Evolutionary conservation across 1,139 yeast species (phyloP).

Genomic region (Candida gigantensis): DNA sequence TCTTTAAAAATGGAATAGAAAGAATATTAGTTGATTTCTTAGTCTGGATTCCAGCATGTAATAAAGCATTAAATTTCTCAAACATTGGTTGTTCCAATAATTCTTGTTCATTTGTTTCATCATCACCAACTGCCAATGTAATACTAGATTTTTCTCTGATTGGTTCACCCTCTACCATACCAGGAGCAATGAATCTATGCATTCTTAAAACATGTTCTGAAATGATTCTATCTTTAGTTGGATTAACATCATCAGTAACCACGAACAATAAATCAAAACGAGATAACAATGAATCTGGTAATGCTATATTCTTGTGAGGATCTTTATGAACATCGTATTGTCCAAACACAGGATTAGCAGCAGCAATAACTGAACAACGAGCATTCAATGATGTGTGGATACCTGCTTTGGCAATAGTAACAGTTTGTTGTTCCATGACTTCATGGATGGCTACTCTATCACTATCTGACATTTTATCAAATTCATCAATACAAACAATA

Average conservation of each 20-base stretch:
- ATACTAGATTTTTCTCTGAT: conserved; percentile 73
- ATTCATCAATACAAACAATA: conserved; percentile 96
- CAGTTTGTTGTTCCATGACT: conserved; percentile 99
- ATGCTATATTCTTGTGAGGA: conserved; percentile 94
- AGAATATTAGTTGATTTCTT: conserved; percentile 63
- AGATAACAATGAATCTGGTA: conserved; percentile 93
- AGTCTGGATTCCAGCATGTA: conserved; percentile 75
- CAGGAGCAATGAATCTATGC: conserved; percentile 89
- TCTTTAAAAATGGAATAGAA: conserved; percentile 82
- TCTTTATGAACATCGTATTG: conserved; percentile 96
- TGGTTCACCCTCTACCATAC: conserved; percentile 92
- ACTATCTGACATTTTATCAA: conserved; percentile 95
- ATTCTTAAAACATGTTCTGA: conserved; percentile 94
- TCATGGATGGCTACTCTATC: conserved; percentile 99
- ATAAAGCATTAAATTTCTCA: conserved; percentile 78
- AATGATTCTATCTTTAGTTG: conserved; percentile 78
- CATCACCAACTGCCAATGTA: conserved; percentile 80
- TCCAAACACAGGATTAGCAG: conserved; percentile 97
- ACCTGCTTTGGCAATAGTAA: conserved; percentile 97
- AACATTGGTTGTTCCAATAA: conserved; percentile 60
- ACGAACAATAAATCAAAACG: conserved; percentile 96
- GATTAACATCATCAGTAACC: conserved; percentile 93
- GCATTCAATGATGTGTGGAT: conserved; percentile 96
- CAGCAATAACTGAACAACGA: conserved; percentile 95
- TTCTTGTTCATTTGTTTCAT: conserved; percentile 49